phyloP scores from a whole-genome alignment of 306 rosid genomes.

The Fagus crenata region DNA sequence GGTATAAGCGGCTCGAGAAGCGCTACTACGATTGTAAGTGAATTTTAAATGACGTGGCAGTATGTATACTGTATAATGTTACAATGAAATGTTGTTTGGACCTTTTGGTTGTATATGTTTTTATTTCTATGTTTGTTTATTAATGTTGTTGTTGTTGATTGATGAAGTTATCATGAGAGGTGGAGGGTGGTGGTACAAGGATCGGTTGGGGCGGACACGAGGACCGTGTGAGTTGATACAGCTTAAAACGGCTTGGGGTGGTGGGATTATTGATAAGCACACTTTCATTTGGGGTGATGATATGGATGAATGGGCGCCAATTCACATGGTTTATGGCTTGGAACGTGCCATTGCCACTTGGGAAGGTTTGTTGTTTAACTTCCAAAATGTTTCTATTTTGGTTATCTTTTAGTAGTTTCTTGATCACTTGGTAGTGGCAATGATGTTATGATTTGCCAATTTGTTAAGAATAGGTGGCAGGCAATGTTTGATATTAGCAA shows the following conservation, averaged over 20 bases:
- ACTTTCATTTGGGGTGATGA: slow-evolving; percentile 99
- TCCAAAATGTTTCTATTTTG: background rate
- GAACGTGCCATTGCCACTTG: slow-evolving; percentile 94
- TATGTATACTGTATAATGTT: too few species aligned
- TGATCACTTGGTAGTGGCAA: background rate
- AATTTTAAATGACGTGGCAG: too few species aligned
- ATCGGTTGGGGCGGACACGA: slow-evolving; percentile 83
- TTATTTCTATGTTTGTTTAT: slow-evolving; percentile 20
- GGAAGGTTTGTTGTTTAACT: slow-evolving; percentile 72
- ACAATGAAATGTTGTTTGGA: too few species aligned
- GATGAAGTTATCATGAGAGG: slow-evolving; percentile 78
- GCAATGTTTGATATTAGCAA: background rate
- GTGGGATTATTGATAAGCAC: slow-evolving; percentile 84
- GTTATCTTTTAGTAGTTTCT: slow-evolving; percentile 8
- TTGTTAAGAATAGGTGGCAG: background rate
- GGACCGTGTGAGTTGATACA: slow-evolving; percentile 74
- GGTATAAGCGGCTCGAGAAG: slow-evolving; percentile 77
- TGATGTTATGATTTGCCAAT: background rate
- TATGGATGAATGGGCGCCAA: slow-evolving; percentile 96
- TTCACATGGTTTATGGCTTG: slow-evolving; percentile 94
- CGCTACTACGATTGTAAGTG: slow-evolving; percentile 90
- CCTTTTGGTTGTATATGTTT: background rate
- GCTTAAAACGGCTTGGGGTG: slow-evolving; percentile 92
- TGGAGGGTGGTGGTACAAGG: slow-evolving; percentile 84
- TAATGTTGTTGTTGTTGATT: slow-evolving; percentile 24